Conservation (phyloP, 345 rosid species). For the Brassica carinata region DNA sequence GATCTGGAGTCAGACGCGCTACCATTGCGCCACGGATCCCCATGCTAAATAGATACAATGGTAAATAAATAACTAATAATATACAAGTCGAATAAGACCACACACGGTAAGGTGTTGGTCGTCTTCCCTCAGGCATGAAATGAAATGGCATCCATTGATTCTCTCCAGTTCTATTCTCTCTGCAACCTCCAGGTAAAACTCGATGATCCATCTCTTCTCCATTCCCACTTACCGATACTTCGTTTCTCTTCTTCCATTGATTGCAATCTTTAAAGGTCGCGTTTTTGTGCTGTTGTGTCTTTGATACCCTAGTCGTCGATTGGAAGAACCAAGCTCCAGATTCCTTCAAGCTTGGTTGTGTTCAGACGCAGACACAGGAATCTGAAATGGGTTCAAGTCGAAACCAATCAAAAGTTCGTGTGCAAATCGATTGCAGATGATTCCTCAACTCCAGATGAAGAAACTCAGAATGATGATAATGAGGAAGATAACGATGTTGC, state of each 20-base stretch:
- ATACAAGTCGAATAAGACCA: neutral
- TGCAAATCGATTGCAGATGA: conserved; percentile 44
- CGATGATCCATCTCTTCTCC: neutral
- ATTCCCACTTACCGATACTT: neutral
- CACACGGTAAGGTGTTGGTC: neutral
- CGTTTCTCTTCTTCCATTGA: neutral
- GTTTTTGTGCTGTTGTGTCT: neutral
- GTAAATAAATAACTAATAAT: fast-evolving
- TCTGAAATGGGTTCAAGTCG: conserved; percentile 26
- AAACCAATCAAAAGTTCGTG: conserved; percentile 22
- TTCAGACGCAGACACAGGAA: conserved; percentile 33
- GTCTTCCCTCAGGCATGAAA: conserved; percentile 22
- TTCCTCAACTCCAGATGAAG: conserved; percentile 45
- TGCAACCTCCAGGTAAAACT: conserved; percentile 40
- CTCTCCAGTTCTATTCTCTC: conserved; percentile 45
- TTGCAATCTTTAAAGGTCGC: neutral
- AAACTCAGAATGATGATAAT: conserved; percentile 15
- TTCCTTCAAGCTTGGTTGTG: conserved; percentile 39
- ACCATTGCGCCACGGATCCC: conserved; percentile 99
- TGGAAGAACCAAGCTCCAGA: conserved; percentile 39
- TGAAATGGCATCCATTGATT: conserved; percentile 51
- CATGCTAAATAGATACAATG: neutral
- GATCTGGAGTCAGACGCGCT: conserved; percentile 99
- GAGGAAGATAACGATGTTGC: neutral
- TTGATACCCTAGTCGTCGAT: conserved; percentile 45